Evolutionary conservation across 495 filamentous ascomycete genomes (phyloP).

Genomic region (Aspergillus nanangensis): DNA sequence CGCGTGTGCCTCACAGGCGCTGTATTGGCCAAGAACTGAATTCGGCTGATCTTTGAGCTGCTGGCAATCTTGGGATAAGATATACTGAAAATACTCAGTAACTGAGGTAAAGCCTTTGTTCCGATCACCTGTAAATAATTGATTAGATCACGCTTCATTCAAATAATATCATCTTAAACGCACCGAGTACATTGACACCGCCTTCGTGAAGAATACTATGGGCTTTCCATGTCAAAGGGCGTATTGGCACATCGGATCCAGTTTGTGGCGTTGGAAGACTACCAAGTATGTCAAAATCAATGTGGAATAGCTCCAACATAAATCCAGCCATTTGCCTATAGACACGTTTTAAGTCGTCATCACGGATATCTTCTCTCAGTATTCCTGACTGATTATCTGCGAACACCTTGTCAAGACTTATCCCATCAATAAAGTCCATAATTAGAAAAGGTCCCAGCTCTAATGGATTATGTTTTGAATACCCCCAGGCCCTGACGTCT

Average conservation of each 20-base stretch:
- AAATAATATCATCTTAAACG: no score
- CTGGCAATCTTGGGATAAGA: constrained; percentile 26
- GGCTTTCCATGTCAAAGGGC: constrained; percentile 27
- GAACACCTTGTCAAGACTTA: background rate
- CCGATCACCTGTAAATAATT: constrained; percentile 25
- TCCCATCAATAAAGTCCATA: constrained; percentile 2
- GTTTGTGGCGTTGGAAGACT: constrained; percentile 15
- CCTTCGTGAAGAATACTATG: constrained; percentile 28
- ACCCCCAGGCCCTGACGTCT: constrained; percentile 31
- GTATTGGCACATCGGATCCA: constrained; percentile 10
- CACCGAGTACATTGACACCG: constrained; percentile 32
- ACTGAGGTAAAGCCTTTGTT: constrained; percentile 22
- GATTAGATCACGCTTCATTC: constrained; percentile 1
- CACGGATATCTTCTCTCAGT: constrained; percentile 8
- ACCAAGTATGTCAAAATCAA: constrained; percentile 22
- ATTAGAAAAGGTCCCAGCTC: constrained; percentile 4
- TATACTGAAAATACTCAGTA: constrained; percentile 29
- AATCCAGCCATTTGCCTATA: constrained; percentile 28
- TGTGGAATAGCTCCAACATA: constrained; percentile 20
- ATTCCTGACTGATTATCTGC: no score
- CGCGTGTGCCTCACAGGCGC: constrained; percentile 19
- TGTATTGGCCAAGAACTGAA: constrained; percentile 17
- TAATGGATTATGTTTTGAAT: constrained; percentile 1
- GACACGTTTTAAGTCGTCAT: constrained; percentile 19
- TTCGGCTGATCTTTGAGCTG: constrained; percentile 31